Evolutionary conservation across 2,329 filamentous ascomycete species (phyloP), one percentile per base, ranked within the genome.

Genomic region (Microdochium bolleyi): DNA sequence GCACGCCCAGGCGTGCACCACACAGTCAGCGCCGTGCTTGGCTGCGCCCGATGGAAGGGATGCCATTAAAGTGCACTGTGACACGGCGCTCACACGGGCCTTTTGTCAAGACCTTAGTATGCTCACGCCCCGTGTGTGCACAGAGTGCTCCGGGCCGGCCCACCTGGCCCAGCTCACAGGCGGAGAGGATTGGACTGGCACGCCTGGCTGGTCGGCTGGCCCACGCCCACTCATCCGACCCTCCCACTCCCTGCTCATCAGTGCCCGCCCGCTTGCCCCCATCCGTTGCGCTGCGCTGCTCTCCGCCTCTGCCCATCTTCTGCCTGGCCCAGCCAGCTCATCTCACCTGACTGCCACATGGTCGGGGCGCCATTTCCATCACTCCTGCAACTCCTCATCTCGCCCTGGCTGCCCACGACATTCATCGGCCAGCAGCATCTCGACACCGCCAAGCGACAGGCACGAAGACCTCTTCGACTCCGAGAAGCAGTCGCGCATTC

Each of bases 371-470:
- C 41, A 22, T 46, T 46, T 49, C 48, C 48, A 49, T 34, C 19
- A n/a, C 48, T 49, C 48, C 30, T 34, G 24, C 48, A 34, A 49
- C 48, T 49, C 48, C 24, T 30, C 25, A 30, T 30, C 24, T 34
- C 48, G 48, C 48, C 48, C 48, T 49, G 48, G 30, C 48, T 49
- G 24, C 30, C 24, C 48, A 49, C 48, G 25, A 49, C 13, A n/a
- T 7, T 34, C 48, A 22, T 27, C 48, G 25, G 48, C 48, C 48
- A 49, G 48, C 30, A 30, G 25, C 25, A 22, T 22, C 19, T 30
- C 48, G n/a, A 27, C 11, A 24, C 8, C 48, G 14, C 22, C 48
- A 22, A 34, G 11, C 25, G 30, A 16, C 30, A 16, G 24, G 9
- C 16, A 49, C 21, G 30, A 49, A 9, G 30, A n/a, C 48, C 48